Conservation (phyloP, 2,329 filamentous ascomycete species). For the Diplodia sapinea region DNA sequence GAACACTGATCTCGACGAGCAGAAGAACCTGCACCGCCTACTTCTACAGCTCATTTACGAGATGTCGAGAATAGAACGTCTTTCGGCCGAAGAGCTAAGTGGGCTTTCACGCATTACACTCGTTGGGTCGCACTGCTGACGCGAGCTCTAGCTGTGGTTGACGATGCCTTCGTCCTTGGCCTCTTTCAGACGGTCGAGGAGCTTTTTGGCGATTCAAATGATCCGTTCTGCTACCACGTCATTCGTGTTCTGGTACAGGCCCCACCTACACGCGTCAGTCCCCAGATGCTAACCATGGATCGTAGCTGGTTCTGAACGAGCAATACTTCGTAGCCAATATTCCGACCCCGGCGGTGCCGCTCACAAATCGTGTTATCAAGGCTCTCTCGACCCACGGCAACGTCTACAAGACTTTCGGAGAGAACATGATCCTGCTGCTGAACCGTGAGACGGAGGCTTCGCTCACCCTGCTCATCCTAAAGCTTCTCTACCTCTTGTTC, state of each 20-base stretch:
- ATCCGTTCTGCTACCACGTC: conserved; percentile 94
- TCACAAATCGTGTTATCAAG: conserved; percentile 95
- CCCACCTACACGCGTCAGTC: conserved; percentile 31
- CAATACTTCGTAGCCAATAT: conserved; percentile 88
- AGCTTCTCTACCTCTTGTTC: conserved; percentile 93
- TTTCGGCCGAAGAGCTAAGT: conserved; percentile 78
- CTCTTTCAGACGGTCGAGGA: conserved; percentile 89
- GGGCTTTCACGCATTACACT: conserved; percentile 45
- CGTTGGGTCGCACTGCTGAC: conserved; percentile 32
- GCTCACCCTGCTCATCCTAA: conserved; percentile 92
- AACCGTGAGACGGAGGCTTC: conserved; percentile 95
- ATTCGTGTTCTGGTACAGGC: conserved; percentile 82
- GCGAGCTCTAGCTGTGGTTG: conserved; percentile 53
- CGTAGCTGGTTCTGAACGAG: conserved; percentile 89
- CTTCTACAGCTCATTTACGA: conserved; percentile 92
- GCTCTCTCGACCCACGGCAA: conserved; percentile 80
- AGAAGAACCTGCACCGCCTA: conserved; percentile 76
- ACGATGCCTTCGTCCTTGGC: conserved; percentile 81
- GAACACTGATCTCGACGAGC: conserved; percentile 64
- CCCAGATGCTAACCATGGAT: conserved; percentile 23
- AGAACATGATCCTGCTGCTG: conserved; percentile 93
- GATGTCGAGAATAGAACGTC: conserved; percentile 88
- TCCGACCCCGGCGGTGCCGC: conserved; percentile 52
- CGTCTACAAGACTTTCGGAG: conserved; percentile 90
- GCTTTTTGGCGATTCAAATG: conserved; percentile 82